Percentiles rank a stretch among this genome's conserved stretches.
These are phyloP conservation scores for Metarhizium sp. DNA, from an alignment of 2,329 filamentous ascomycete genomes.

Conservation along the genomic window DNA sequence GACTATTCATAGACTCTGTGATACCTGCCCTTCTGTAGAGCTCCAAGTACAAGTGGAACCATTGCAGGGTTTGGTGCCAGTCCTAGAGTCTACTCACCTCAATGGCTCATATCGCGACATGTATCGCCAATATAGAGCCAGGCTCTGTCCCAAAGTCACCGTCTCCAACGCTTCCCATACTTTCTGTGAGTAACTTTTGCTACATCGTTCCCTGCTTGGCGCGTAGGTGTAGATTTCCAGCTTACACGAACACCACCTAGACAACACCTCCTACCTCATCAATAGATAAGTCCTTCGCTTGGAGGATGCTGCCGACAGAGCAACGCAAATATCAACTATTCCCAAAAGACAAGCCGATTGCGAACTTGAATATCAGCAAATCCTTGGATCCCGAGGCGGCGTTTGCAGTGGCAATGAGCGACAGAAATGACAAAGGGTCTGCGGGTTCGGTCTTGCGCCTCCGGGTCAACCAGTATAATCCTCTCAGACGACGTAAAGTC, in stretches of 20 bases:
- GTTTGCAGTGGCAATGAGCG: conserved; percentile 31
- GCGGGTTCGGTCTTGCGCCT: conserved; percentile 32
- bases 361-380: conserved; percentile 30
- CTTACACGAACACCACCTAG: conserved; percentile 6
- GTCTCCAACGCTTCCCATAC: conserved; percentile 34
- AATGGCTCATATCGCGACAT: conserved; percentile 56
- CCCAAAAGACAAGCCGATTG: conserved; percentile 40
- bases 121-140: conserved; percentile 40
- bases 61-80: not conserved
- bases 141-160: conserved; percentile 42
- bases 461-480: conserved; percentile 48
- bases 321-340: conserved; percentile 53
- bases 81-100: conserved; percentile 1
- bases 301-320: conserved; percentile 51
- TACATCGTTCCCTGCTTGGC: not conserved
- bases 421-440: conserved; percentile 30
- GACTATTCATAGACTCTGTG: not conserved
- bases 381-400: conserved; percentile 41
- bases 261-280: conserved; percentile 1
- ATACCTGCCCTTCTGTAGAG: not conserved
- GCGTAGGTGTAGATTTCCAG: not conserved
- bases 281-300: conserved; percentile 40
- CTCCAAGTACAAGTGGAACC: not conserved
- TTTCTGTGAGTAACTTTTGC: conserved; percentile 28
- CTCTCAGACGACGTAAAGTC: conserved; percentile 50